These are phyloP conservation scores for Aureobasidium sp. DNA, from an alignment of 2,329 filamentous ascomycete species.

Conservation along the genomic window DNA sequence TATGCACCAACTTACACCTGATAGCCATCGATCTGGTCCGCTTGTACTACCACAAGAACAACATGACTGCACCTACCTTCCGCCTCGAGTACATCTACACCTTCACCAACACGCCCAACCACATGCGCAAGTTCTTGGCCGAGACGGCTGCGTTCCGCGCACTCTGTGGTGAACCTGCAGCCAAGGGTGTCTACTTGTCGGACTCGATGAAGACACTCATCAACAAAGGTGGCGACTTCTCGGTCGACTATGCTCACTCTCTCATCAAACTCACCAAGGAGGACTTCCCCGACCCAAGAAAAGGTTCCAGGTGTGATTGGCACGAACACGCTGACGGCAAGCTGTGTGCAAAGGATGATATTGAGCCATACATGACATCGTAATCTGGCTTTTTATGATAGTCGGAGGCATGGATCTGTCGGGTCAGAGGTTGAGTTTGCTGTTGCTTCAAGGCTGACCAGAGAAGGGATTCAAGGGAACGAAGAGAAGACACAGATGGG, in stretches of 20 bases:
- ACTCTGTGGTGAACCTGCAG: slow-evolving; percentile 18
- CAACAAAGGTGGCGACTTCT: slow-evolving; percentile 19
- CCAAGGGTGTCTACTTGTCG: slow-evolving; percentile 16
- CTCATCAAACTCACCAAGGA: slow-evolving; percentile 21
- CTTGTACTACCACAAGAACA: slow-evolving; percentile 23
- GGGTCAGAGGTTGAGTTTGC: background rate
- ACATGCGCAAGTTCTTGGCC: slow-evolving; percentile 26
- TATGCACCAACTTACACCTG: background rate
- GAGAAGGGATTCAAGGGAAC: background rate
- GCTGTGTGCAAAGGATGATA: slow-evolving; percentile 1
- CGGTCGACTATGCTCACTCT: slow-evolving; percentile 23
- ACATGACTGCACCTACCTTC: slow-evolving; percentile 28
- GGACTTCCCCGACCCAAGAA: slow-evolving; percentile 22
- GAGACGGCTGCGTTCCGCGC: slow-evolving; percentile 24
- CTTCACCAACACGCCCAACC: slow-evolving; percentile 19
- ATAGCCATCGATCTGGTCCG: slow-evolving; percentile 26
- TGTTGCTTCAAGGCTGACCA: background rate
- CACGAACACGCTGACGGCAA: slow-evolving; percentile 22
- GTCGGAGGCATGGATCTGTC: background rate
- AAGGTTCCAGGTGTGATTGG: slow-evolving; percentile 22
- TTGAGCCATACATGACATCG: slow-evolving; percentile 14
- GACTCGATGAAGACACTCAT: slow-evolving; percentile 22
- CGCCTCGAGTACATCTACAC: slow-evolving; percentile 29
- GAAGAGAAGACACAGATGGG: background rate
- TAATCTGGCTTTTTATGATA: background rate